Evolutionary conservation across 805 yeast species (phyloP), one percentile per base, ranked within the genome.

Genomic region (Suhomyces kilbournensis): DNA sequence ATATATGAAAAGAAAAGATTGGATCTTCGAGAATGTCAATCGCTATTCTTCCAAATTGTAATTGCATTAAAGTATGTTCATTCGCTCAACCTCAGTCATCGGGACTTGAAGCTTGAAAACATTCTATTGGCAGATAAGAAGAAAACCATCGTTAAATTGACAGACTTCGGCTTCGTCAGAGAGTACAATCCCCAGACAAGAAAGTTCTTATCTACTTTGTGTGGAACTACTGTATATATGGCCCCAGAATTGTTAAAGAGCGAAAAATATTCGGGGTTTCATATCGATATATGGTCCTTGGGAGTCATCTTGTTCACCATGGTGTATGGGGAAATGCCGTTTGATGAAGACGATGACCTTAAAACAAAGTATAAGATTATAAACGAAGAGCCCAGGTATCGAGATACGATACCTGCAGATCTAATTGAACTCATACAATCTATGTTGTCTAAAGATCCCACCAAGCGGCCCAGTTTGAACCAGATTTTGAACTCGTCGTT

Each of bases 141-240:
- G 57, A 76, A 78, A 53, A 71, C 81, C 22, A 75, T 83, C 46
- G 83, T 89, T 19, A 91, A 91, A 66, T 71, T 93, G 48, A 85
- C 96, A 5, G 99, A 93, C 71, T 92, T 93, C 69, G 99, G 99
- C 0, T 93, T 93, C 67, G 90, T 97, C 0, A 76, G 98, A 55
- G 97, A 90, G 60, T 82, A 63, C 56, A 71, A 68, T 48, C 78
- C 77, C 1, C 62, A 59, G 34, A 62, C 60, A 39, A 75, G 86
- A 47, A 69, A 77, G 4, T 68, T 86, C 46, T 69, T 93, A 32
- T 88, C 86, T 47, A 94, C 97, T 0, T 77, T 91, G 1, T 93
- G 99, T 69, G 99, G 99, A 2, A 93, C 98, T 0, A 84, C 91
- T 0, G 96, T 90, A 3, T 93, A 93, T 66, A 92, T 93, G 97